Evolutionary conservation across 164 flowering plant species (phyloP), one percentile per base, ranked within the genome.

Genomic region (Buxus sempervirens): DNA sequence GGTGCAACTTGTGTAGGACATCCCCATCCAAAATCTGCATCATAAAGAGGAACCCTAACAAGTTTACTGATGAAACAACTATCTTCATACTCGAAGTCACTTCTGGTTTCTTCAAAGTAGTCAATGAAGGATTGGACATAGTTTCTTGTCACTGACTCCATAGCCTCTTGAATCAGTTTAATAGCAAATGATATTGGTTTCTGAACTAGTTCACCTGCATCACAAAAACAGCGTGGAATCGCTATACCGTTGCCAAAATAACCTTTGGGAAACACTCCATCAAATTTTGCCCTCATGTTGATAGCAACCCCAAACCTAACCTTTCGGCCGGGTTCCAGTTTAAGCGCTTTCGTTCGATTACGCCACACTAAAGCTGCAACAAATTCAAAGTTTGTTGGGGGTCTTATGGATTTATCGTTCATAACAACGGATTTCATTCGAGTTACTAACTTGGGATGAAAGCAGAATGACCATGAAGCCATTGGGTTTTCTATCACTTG

Each of bases 21-120:
- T 57, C 59, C 59, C 59, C 59, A 57, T 22, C 59, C 28, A 57
- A 57, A 57, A 23, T 57, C 59, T 9, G 27, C 27, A 57, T 23
- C 16, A 57, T 57, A 22, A 16, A 24, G 13, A 23, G 27, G 59
- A 10, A 57, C 9, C 24, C 59, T 24, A 23, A 28, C 8, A 27
- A 27, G 24, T 57, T 23, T 57, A 24, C 4, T 23, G 14, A 23
- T 15, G 14, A 57, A 4, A 23, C 9, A 23, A 9, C 28, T 18
- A 21, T 23, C 10, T 12, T 57, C 27, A 3, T 3, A 0, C 4
- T 15, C 9, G 12, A 9, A 4, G 2, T 9, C 4, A 22, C 1
- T 15, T 23, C 59, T 23, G 1, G 59, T 13, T 24, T 0, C 28
- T 57, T 57, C 59, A 0, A 57, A 0, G 16, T 24, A 23, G 59